A percentile compares a stretch with the other conserved stretches of the same genome.
phyloP scores from a whole-genome alignment of 1,284 basidiomycete species.

The Sanghuangporus sanghuang region DNA sequence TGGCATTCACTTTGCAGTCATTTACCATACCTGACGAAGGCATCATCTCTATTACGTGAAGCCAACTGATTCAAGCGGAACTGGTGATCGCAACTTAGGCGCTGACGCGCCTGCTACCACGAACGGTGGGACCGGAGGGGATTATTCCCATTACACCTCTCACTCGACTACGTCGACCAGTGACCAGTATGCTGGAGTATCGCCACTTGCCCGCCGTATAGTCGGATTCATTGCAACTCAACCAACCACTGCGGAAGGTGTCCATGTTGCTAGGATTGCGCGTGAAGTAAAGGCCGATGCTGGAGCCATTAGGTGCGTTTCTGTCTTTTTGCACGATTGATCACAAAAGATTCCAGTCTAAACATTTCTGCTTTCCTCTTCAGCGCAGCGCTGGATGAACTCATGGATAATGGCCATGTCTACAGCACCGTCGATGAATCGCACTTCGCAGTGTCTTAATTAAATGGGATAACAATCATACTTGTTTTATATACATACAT shows the following conservation, averaged over 20 bases:
- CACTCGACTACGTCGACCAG: constrained; percentile 21
- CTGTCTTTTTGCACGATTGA: background rate
- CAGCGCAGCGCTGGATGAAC: constrained; percentile 44
- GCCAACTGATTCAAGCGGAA: constrained; percentile 25
- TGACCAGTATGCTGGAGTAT: constrained; percentile 36
- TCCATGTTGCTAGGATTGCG: constrained; percentile 44
- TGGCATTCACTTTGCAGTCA: background rate
- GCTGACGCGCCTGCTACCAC: constrained; percentile 1
- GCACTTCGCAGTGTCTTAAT: constrained; percentile 24
- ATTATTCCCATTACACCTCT: constrained; percentile 30
- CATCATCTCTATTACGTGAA: constrained; percentile 10
- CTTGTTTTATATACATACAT: background rate
- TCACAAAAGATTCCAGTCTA: background rate
- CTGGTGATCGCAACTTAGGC: background rate
- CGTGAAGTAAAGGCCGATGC: constrained; percentile 28
- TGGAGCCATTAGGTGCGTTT: constrained; percentile 34
- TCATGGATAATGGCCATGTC: constrained; percentile 52
- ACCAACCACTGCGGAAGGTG: constrained; percentile 36
- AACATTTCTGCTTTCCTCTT: background rate
- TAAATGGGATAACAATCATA: background rate
- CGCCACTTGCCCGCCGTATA: constrained; percentile 43
- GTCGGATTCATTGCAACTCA: constrained; percentile 39
- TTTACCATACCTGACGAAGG: background rate
- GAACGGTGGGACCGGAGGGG: background rate
- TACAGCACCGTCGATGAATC: constrained; percentile 51